phyloP scores from a whole-genome alignment of 2,329 filamentous ascomycete genomes.

The Penicillium decumbens region DNA sequence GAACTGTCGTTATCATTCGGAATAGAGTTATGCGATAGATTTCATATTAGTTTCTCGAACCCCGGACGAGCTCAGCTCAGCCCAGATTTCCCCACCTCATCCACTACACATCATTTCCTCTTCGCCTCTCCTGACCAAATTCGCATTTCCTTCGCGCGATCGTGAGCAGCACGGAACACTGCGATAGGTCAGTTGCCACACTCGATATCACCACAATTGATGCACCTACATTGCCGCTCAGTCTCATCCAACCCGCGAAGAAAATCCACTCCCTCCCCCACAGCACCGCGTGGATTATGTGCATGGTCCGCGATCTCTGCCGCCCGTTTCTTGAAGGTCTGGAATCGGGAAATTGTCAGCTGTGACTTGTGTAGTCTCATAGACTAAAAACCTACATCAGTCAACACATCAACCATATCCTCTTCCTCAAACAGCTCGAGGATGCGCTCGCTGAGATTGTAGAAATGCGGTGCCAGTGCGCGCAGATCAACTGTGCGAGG shows the following conservation, averaged over 20 bases:
- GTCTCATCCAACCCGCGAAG: conserved; percentile 83
- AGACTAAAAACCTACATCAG: conserved; percentile 38
- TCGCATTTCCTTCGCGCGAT: conserved; percentile 65
- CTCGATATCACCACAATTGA: background rate
- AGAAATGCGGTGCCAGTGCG: conserved; percentile 80
- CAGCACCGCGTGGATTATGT: conserved; percentile 70
- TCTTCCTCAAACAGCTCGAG: conserved; percentile 90
- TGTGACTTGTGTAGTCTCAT: background rate
- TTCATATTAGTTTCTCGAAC: background rate
- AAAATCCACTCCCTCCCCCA: conserved; percentile 69
- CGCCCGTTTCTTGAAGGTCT: conserved; percentile 77
- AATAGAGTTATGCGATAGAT: background rate
- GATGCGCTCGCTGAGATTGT: conserved; percentile 76
- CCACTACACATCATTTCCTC: conserved; percentile 33
- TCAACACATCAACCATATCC: conserved; percentile 66
- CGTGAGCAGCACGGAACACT: conserved; percentile 70
- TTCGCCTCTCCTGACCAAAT: conserved; percentile 65
- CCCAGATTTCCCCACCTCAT: conserved; percentile 2
- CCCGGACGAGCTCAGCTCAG: conserved; percentile 29
- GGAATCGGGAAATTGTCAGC: background rate
- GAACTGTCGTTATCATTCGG: background rate
- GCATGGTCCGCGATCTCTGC: conserved; percentile 83
- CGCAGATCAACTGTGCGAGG: conserved; percentile 79
- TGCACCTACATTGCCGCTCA: conserved; percentile 60
- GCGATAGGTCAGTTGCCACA: conserved; percentile 15